Conservation (phyloP, 768 basidiomycete species). For the Suillus fuscotomentosus region DNA sequence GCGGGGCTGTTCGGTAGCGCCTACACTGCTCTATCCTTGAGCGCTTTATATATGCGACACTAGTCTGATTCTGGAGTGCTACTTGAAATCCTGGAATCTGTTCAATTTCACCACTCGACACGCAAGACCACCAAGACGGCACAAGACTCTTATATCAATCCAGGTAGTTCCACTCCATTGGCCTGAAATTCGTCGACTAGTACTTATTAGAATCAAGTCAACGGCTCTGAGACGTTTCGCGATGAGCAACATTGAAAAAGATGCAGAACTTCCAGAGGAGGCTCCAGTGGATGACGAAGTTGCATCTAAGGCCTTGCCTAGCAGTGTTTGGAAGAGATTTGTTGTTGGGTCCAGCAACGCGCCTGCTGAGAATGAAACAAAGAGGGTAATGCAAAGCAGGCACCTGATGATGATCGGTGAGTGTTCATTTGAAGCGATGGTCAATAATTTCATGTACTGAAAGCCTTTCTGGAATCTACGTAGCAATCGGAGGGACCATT, state of each 20-base stretch:
- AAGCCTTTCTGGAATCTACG: neutral
- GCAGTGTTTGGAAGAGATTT: constrained; percentile 20
- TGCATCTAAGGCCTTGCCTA: neutral
- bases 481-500: constrained; percentile 56
- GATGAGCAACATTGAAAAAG: neutral
- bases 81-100: neutral
- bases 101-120: neutral
- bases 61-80: neutral
- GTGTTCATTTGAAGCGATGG: constrained; percentile 3
- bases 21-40: no score
- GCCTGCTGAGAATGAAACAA: constrained; percentile 25
- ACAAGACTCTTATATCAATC: neutral
- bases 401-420: constrained; percentile 44
- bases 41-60: neutral
- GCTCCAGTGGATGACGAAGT: neutral
- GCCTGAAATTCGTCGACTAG: neutral
- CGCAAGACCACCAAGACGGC: neutral
- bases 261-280: neutral
- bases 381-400: constrained; percentile 39
- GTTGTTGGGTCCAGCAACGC: constrained; percentile 14
- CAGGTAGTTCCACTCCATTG: neutral
- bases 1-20: no score
- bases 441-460: neutral
- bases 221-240: neutral
- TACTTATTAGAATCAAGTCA: neutral